phyloP scores from a whole-genome alignment of 495 filamentous ascomycete species.

The Penicillium bialowiezense region DNA sequence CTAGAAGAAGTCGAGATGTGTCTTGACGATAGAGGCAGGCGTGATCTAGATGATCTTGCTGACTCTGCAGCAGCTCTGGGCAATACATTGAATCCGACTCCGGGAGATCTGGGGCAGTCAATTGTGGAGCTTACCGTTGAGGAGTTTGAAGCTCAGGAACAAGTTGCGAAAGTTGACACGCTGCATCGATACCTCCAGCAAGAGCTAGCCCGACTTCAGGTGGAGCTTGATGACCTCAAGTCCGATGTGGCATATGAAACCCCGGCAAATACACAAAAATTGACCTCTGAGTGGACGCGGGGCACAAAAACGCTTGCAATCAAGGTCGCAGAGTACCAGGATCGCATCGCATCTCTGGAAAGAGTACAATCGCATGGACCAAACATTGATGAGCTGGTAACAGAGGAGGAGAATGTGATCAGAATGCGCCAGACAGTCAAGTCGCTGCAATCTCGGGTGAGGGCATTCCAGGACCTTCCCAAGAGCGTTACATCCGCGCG shows the following conservation, averaged over 20 bases:
- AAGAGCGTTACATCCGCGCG: conserved; percentile 65
- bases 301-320: conserved; percentile 55
- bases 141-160: conserved; percentile 37
- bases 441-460: conserved; percentile 51
- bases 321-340: conserved; percentile 57
- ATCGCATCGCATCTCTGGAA: conserved; percentile 44
- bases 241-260: conserved; percentile 49
- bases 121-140: conserved; percentile 44
- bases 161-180: conserved; percentile 56
- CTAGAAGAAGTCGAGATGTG: conserved; percentile 40
- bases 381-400: conserved; percentile 49
- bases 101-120: conserved; percentile 35
- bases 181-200: conserved; percentile 43
- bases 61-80: conserved; percentile 33
- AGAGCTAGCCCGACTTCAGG: conserved; percentile 36
- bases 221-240: conserved; percentile 38
- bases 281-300: conserved; percentile 62
- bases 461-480: conserved; percentile 65
- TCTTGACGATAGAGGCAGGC: conserved; percentile 35
- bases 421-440: conserved; percentile 37
- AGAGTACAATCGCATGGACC: conserved; percentile 34
- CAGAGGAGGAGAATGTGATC: conserved; percentile 41
- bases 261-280: conserved; percentile 48
- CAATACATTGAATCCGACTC: conserved; percentile 28
- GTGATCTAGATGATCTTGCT: conserved; percentile 39